Percentiles rank a stretch among this genome's conserved stretches.
Evolutionary conservation across 1,284 basidiomycete genomes (phyloP).

Genomic region (Rhodotorula sp.): DNA sequence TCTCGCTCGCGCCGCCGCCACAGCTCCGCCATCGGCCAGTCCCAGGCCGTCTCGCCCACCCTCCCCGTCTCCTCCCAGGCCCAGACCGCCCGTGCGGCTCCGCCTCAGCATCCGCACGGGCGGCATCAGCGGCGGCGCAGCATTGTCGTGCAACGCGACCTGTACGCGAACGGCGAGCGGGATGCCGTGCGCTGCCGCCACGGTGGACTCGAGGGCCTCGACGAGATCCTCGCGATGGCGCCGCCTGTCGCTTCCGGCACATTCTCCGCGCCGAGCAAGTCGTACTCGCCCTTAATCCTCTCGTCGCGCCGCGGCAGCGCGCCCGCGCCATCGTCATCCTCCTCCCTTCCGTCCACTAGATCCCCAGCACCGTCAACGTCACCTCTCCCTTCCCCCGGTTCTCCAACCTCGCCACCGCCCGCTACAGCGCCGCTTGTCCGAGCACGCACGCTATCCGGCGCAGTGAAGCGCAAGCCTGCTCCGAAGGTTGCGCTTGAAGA

Average conservation of each 20-base stretch:
- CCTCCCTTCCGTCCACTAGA: no score
- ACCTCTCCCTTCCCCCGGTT: not conserved
- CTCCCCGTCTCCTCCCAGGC: not conserved
- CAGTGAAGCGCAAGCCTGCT: constrained; percentile 22
- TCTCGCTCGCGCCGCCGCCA: no score
- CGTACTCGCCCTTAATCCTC: not conserved
- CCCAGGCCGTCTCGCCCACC: not conserved
- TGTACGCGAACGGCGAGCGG: constrained; percentile 6
- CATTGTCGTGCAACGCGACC: not conserved
- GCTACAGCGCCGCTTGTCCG: not conserved
- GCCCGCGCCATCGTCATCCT: not conserved
- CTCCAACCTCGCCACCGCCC: not conserved
- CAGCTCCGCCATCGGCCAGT: no score
- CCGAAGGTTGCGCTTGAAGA: constrained; percentile 16
- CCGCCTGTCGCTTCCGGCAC: not conserved
- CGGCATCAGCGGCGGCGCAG: not conserved
- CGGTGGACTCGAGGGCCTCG: not conserved
- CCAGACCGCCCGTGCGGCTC: not conserved
- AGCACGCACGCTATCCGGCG: not conserved
- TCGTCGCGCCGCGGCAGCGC: not conserved
- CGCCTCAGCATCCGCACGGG: not conserved
- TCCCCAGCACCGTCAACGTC: no score
- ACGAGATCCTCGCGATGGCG: not conserved
- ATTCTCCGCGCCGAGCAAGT: not conserved
- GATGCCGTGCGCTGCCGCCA: constrained; percentile 3